Base-by-base conservation (phyloP, 73 alveolate genomes). In the Paramecium sexaurelia region DNA sequence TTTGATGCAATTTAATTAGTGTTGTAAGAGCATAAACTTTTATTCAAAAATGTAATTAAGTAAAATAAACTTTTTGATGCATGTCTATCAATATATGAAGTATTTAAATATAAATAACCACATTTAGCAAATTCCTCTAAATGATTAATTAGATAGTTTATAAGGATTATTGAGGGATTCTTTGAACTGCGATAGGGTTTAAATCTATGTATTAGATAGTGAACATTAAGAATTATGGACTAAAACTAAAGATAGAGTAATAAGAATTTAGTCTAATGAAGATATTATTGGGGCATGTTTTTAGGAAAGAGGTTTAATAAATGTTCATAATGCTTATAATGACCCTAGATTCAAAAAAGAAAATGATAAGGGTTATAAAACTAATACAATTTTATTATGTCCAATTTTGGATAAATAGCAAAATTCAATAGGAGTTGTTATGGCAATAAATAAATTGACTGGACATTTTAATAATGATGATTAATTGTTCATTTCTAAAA, bases 381-480 rank as follows among this genome's bases (percentile, higher is more conserved):
- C 90, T 0, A 41, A 78, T 19, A 78, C 90, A 9, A 19, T 78
- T 24, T 43, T 78, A 24, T 43, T 78, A 19, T 8, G 75, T 29
- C 90, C 90, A 40, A 43, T 78, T 41, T 78, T 78, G 36, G 90
- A 78, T 78, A 37, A 78, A 13, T 43, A 78, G 41, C 10, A 10
- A 26, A 78, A 78, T 78, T 45, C 90, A 37, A 78, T 78, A 17
- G 90, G 90, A 78, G 90, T 78, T 41, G 4, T 78, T 10, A 2
- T 3, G 13, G 90, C 90, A 17, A 20, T 78, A 3, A 78, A 78
- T 78, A 78, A 78, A 45, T 7, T 78, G 10, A 41, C 43, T 24
- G 90, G 90, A 7, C 90, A 78, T 78, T 78, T 78, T 78, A 78
- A 26, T 45, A 39, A 78, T 41, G 90, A 78, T 78, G 90, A 78